phyloP scores from a whole-genome alignment of 345 rosid species.

The Ceriops zippeliana region DNA sequence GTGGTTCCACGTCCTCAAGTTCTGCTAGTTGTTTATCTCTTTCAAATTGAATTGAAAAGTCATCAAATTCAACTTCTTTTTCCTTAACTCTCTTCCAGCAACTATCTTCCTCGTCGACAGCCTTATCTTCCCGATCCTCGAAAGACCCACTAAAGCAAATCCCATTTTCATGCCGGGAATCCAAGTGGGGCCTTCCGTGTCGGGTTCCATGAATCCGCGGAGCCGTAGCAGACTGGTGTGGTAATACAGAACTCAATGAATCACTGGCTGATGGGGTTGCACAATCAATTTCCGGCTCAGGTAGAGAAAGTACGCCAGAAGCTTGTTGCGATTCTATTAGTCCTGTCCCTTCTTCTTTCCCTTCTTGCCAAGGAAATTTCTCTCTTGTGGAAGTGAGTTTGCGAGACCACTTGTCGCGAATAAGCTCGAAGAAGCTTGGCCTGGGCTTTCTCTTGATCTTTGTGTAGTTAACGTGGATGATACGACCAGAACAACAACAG shows the following conservation, averaged over 20 bases:
- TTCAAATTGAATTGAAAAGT: background rate
- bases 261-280: slow-evolving; percentile 20
- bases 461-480: slow-evolving; percentile 21
- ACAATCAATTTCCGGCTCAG: slow-evolving; percentile 25
- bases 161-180: slow-evolving; percentile 20
- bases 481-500: slow-evolving; percentile 24
- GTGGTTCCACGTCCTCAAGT: slow-evolving; percentile 6
- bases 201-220: slow-evolving; percentile 65
- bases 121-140: slow-evolving; percentile 11
- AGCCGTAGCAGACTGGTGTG: slow-evolving; percentile 30
- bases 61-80: slow-evolving; percentile 5
- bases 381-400: slow-evolving; percentile 45
- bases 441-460: slow-evolving; percentile 44
- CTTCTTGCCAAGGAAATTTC: slow-evolving; percentile 72
- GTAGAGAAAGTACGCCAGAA: slow-evolving; percentile 18
- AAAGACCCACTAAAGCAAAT: slow-evolving; percentile 8
- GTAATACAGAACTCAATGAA: slow-evolving; percentile 29
- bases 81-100: background rate
- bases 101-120: background rate
- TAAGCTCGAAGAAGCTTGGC: slow-evolving; percentile 71
- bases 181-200: slow-evolving; percentile 18
- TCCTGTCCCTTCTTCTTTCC: slow-evolving; percentile 16
- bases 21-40: slow-evolving; percentile 10
- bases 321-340: slow-evolving; percentile 19
- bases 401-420: slow-evolving; percentile 66